Percentiles rank a stretch among this genome's conserved stretches.
These are phyloP conservation scores for Terfezia claveryi DNA, from an alignment of 495 filamentous ascomycete genomes.

Conservation along the genomic window DNA sequence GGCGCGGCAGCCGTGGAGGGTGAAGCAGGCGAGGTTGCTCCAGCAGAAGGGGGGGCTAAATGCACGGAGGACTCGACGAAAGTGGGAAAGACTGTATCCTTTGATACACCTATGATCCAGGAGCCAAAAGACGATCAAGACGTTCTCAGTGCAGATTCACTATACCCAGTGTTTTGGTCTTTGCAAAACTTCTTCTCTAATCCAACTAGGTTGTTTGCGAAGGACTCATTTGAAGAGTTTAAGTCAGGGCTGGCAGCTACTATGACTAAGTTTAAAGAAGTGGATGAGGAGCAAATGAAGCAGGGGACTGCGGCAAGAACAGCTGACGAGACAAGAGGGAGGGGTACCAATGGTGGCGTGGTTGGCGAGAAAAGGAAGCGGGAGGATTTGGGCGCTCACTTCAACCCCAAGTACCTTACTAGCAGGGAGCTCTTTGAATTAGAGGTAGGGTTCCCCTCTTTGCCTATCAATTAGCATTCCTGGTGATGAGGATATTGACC, in stretches of 20 bases:
- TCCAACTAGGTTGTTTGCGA: conserved; percentile 51
- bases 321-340: background rate
- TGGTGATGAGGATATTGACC: too few relatives aligned
- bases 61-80: conserved; percentile 22
- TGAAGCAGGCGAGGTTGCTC: conserved; percentile 7
- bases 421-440: conserved; percentile 86
- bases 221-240: conserved; percentile 48
- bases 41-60: conserved; percentile 18
- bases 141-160: conserved; percentile 37
- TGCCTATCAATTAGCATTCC: background rate
- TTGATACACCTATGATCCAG: conserved; percentile 23
- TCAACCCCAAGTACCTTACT: conserved; percentile 94
- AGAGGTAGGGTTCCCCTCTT: conserved; percentile 35
- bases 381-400: conserved; percentile 36
- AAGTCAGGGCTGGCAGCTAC: conserved; percentile 57
- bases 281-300: conserved; percentile 35
- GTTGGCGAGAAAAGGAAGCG: conserved; percentile 54
- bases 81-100: conserved; percentile 31
- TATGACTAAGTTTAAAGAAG: conserved; percentile 51
- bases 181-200: conserved; percentile 82
- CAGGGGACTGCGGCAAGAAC: conserved; percentile 6
- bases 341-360: conserved; percentile 12
- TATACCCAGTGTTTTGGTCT: conserved; percentile 90
- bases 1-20: conserved; percentile 4
- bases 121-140: conserved; percentile 21